These are phyloP conservation scores for Tuber umbilicatum DNA, from an alignment of 495 filamentous ascomycete species.

Conservation along the genomic window DNA sequence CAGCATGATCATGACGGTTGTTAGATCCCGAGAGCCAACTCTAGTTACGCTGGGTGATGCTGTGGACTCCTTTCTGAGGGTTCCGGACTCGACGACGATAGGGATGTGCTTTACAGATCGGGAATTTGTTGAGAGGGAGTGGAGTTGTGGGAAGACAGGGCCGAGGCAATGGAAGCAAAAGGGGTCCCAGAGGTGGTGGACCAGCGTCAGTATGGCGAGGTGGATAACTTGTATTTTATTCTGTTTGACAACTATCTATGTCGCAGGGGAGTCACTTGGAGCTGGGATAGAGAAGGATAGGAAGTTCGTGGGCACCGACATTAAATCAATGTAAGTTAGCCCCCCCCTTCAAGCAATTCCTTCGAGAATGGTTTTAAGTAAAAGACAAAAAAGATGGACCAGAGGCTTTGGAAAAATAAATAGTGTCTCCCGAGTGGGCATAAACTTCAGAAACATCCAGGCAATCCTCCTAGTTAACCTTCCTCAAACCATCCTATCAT, in stretches of 20 bases:
- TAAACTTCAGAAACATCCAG: constrained; percentile 23
- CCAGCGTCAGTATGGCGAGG: background rate
- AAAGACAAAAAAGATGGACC: background rate
- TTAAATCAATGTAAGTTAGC: background rate
- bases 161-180: background rate
- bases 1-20: constrained; percentile 29
- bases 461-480: constrained; percentile 31
- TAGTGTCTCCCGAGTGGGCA: background rate
- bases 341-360: background rate
- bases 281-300: background rate
- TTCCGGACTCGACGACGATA: background rate
- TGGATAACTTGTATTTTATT: constrained; percentile 9
- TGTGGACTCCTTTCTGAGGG: constrained; percentile 5
- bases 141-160: background rate
- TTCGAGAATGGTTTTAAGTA: background rate
- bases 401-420: constrained; percentile 9
- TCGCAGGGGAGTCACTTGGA: background rate
- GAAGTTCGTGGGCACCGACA: background rate
- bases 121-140: constrained; percentile 15
- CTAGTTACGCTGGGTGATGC: constrained; percentile 14
- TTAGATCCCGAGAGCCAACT: constrained; percentile 13
- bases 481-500: constrained; percentile 46
- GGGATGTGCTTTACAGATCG: constrained; percentile 41
- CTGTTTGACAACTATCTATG: background rate
- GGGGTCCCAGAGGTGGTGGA: background rate